Percentiles rank a stretch among this genome's conserved stretches.
These are phyloP conservation scores for Oenanthe javanica DNA, from an alignment of 140 eudicot genomes.

Conservation along the genomic window DNA sequence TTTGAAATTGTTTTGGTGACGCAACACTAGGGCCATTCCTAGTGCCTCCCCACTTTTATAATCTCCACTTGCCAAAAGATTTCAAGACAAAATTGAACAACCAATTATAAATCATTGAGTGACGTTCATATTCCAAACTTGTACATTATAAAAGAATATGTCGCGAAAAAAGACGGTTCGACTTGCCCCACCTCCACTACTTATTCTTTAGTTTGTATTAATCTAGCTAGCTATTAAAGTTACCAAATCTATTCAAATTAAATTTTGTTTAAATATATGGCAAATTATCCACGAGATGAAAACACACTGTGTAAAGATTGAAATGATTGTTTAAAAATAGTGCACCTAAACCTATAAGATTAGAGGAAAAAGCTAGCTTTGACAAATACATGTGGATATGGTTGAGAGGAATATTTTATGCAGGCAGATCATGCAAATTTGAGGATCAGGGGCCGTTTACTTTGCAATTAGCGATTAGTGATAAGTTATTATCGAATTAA, in stretches of 20 bases:
- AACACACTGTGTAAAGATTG: not conserved
- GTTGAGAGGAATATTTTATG: not conserved
- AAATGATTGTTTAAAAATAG: not conserved
- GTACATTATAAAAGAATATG: not conserved
- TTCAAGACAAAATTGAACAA: not conserved
- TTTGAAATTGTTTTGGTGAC: not conserved
- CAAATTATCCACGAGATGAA: not conserved
- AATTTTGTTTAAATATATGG: not conserved
- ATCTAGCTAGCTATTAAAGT: not conserved
- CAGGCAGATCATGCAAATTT: not conserved
- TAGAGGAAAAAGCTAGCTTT: not conserved
- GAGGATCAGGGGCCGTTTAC: not conserved
- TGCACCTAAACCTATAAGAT: not conserved
- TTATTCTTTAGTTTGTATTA: too few species aligned
- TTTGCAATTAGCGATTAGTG: too few species aligned
- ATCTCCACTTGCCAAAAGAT: not conserved
- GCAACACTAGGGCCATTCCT: constrained; percentile 2
- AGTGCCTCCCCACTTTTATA: constrained; percentile 3
- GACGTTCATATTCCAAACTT: not conserved
- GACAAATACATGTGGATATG: not conserved
- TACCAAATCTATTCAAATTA: not conserved
- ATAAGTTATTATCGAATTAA: too few species aligned
- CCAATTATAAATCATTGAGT: not conserved
- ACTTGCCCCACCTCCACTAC: not conserved
- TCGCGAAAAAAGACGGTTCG: too few species aligned